Conservation (phyloP, 2,329 filamentous ascomycete genomes). For the Torrubiellomyces zombiae region DNA sequence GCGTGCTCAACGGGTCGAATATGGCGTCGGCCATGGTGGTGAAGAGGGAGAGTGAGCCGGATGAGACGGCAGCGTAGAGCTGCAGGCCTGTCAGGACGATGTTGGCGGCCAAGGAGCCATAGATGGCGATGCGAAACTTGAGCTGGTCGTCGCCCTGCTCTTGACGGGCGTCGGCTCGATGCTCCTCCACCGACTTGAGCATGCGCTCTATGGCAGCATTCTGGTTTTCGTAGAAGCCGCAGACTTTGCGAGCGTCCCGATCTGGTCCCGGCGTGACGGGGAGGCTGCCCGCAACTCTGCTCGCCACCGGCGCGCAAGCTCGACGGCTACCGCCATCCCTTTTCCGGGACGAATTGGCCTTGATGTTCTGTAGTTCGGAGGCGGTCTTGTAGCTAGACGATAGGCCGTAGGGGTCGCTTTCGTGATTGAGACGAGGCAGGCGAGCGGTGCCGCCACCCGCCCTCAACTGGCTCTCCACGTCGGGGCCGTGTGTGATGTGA, state of each 20-base stretch:
- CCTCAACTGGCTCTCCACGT: conserved; percentile 32
- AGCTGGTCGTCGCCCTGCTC: conserved; percentile 69
- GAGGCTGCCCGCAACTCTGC: conserved; percentile 3
- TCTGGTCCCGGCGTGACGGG: conserved; percentile 9
- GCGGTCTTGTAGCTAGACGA: conserved; percentile 61
- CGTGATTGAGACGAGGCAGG: conserved; percentile 39
- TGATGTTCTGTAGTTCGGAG: conserved; percentile 60
- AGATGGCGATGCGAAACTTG: conserved; percentile 50
- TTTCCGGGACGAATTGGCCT: conserved; percentile 66
- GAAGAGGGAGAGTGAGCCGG: conserved; percentile 85
- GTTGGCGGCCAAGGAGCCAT: conserved; percentile 63
- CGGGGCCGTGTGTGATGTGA: conserved; percentile 21
- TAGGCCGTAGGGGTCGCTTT: conserved; percentile 70
- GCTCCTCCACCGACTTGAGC: conserved; percentile 85
- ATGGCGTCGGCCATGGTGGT: conserved; percentile 94
- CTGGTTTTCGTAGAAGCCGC: conserved; percentile 75
- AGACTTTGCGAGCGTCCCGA: conserved; percentile 37
- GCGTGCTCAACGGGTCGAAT: conserved; percentile 81
- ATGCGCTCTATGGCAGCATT: conserved; percentile 88
- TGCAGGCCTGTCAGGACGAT: conserved; percentile 64
- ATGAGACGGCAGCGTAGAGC: conserved; percentile 74
- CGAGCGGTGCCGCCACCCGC: conserved; percentile 18
- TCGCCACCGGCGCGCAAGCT: conserved; percentile 4
- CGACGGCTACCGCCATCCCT: conserved; percentile 31
- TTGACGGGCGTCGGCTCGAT: conserved; percentile 65